phyloP scores from a whole-genome alignment of 176 grass and related monocot species.

The Oryza punctata region DNA sequence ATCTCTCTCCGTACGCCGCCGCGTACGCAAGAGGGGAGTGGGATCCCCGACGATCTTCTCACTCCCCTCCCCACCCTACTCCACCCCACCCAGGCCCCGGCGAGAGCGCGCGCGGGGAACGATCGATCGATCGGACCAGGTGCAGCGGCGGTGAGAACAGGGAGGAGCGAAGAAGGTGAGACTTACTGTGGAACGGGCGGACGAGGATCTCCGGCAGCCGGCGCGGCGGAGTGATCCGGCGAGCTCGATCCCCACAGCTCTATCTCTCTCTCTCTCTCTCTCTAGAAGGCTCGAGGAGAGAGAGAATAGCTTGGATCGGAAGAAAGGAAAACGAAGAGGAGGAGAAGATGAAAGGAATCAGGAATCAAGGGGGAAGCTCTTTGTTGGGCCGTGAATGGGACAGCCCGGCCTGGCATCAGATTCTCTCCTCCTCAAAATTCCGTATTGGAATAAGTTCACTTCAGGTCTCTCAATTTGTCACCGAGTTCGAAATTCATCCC shows the following conservation, averaged over 20 bases:
- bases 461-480: too few species aligned
- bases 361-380: not conserved
- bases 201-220: not conserved
- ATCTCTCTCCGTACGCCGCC: not conserved
- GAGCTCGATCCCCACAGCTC: not conserved
- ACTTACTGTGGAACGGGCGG: not conserved
- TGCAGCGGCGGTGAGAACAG: not conserved
- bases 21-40: not conserved
- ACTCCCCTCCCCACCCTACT: not conserved
- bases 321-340: not conserved
- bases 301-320: conserved; percentile 30
- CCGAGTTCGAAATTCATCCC: too few species aligned
- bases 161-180: not conserved
- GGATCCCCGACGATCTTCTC: not conserved
- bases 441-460: too few species aligned
- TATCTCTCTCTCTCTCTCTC: too few species aligned
- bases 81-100: not conserved
- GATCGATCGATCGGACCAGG: too few species aligned
- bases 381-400: not conserved
- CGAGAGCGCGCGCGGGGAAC: not conserved
- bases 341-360: not conserved
- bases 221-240: not conserved
- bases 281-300: not conserved
- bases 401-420: too few species aligned
- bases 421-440: too few species aligned